A percentile compares a stretch with the other conserved stretches of the same genome.
These are phyloP conservation scores for Podila horticola DNA, from an alignment of 192 early-diverging fungal genomes.

Conservation along the genomic window DNA sequence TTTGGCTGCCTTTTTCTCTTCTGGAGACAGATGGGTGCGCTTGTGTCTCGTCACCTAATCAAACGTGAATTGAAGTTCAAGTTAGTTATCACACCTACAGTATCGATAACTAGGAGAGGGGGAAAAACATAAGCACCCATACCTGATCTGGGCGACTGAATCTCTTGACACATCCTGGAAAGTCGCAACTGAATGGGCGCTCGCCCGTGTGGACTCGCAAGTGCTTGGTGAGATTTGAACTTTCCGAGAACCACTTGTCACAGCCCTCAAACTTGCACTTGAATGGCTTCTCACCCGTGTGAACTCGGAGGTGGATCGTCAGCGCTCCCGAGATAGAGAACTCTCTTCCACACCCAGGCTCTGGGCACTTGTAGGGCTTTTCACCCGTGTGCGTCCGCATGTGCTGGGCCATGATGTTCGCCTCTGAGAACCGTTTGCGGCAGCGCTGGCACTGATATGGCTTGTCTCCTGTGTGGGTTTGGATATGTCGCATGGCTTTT, in stretches of 20 bases:
- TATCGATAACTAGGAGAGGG: not conserved
- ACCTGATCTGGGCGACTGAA: slow-evolving; percentile 67
- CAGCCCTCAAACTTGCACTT: slow-evolving; percentile 63
- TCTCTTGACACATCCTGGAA: slow-evolving; percentile 55
- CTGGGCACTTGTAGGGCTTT: slow-evolving; percentile 73
- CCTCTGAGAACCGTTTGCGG: slow-evolving; percentile 79
- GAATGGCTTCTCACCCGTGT: slow-evolving; percentile 71
- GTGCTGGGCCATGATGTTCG: slow-evolving; percentile 81
- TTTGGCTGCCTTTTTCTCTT: slow-evolving; percentile 36
- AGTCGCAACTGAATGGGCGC: slow-evolving; percentile 73
- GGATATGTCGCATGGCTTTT: slow-evolving; percentile 83
- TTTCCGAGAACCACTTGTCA: slow-evolving; percentile 65
- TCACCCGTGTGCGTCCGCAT: slow-evolving; percentile 84
- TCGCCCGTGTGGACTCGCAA: slow-evolving; percentile 73
- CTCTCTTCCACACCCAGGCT: slow-evolving; percentile 69
- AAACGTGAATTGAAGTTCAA: not conserved
- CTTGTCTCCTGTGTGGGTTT: slow-evolving; percentile 78
- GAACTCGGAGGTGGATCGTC: slow-evolving; percentile 75
- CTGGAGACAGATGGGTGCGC: slow-evolving; percentile 37
- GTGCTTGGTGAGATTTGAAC: slow-evolving; percentile 66
- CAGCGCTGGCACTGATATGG: slow-evolving; percentile 64
- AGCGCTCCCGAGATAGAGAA: slow-evolving; percentile 77
- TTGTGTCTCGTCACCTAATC: slow-evolving; percentile 26
- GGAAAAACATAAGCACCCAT: too few species aligned
- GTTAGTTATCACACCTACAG: not conserved